These are phyloP conservation scores for Amphicarpaea edgeworthii DNA, from an alignment of 306 rosid genomes.

Conservation along the genomic window DNA sequence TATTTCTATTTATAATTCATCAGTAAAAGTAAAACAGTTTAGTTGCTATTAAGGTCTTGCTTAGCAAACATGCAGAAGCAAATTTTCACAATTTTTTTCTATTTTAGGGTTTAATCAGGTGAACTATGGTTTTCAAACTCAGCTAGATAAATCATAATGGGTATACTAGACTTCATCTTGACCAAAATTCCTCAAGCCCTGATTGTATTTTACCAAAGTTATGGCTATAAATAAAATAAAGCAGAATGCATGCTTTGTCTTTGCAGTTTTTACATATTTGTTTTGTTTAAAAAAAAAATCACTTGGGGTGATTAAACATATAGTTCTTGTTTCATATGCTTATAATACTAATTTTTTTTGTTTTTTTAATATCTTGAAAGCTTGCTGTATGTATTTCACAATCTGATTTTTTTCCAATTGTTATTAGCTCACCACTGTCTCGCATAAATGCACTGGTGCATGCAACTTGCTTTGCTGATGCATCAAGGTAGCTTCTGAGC, in stretches of 20 bases:
- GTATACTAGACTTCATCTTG: not conserved
- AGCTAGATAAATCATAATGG: constrained; percentile 5
- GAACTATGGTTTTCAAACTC: constrained; percentile 25
- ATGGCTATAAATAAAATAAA: not conserved
- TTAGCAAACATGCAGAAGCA: not conserved
- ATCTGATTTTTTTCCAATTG: constrained; percentile 35
- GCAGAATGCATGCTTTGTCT: constrained; percentile 14
- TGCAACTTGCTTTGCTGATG: constrained; percentile 95
- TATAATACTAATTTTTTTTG: constrained; percentile 18
- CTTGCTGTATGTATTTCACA: constrained; percentile 29
- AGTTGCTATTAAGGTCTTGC: constrained; percentile 12
- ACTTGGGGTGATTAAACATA: constrained; percentile 11
- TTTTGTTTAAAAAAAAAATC: constrained; percentile 25
- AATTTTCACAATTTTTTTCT: constrained; percentile 17
- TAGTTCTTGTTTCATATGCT: constrained; percentile 37
- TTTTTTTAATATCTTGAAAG: constrained; percentile 32
- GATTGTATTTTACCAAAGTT: constrained; percentile 9
- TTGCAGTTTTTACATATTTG: constrained; percentile 16
- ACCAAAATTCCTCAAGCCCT: constrained; percentile 20
- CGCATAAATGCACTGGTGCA: constrained; percentile 84
- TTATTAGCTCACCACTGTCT: constrained; percentile 75
- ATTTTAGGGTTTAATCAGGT: constrained; percentile 1
- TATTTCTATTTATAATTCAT: not conserved
- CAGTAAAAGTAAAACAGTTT: not conserved
- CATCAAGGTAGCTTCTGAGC: constrained; percentile 74